Evolutionary conservation across 192 early-diverging fungal species (phyloP).

Genomic region (Backusella liffmaniae): DNA sequence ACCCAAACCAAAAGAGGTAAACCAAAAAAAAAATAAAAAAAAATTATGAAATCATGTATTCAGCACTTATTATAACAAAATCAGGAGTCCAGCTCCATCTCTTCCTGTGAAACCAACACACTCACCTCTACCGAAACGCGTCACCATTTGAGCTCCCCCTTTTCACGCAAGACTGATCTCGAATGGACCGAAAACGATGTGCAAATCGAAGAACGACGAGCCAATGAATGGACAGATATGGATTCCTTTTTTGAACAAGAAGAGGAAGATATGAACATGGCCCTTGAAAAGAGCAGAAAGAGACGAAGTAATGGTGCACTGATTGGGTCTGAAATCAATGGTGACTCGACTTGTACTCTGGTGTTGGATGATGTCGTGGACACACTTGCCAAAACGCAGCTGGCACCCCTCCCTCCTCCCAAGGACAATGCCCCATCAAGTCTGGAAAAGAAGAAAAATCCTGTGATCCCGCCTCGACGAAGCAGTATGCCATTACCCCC

Average conservation of each 20-base stretch:
- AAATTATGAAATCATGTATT: too few species aligned
- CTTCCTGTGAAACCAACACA: background rate
- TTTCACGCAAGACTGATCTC: background rate
- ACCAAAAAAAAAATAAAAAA: background rate
- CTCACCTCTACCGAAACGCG: background rate
- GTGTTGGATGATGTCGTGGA: background rate
- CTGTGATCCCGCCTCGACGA: conserved; percentile 1
- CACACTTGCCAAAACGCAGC: background rate
- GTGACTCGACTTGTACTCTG: background rate
- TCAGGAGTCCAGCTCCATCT: background rate
- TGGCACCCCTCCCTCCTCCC: background rate
- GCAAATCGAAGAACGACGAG: background rate
- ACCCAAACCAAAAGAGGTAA: conserved; percentile 1
- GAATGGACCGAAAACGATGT: conserved; percentile 8
- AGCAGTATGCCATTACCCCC: conserved; percentile 14
- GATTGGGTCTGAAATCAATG: background rate
- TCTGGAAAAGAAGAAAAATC: background rate
- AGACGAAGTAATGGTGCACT: background rate
- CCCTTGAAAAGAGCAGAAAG: background rate
- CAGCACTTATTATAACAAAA: too few species aligned
- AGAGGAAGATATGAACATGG: background rate
- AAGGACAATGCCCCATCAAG: background rate
- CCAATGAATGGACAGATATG: background rate
- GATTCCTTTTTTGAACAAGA: background rate
- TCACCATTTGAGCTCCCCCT: background rate